Base-by-base conservation (phyloP, 1,139 yeast species). In the Dujonia santamariae region DNA sequence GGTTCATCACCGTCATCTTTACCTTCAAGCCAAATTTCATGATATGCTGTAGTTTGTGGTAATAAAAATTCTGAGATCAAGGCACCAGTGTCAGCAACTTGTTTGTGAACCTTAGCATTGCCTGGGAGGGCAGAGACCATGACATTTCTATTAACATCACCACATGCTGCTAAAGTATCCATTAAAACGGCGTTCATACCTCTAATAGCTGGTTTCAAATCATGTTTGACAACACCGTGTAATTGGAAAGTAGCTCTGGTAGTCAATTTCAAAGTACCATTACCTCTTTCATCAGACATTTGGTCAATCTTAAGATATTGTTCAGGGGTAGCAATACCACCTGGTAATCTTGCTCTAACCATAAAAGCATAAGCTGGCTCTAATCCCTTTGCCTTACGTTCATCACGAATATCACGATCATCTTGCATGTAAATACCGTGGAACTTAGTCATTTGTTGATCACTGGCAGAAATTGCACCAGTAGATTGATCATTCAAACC, bases 371-470 rank as follows among this genome's bases (percentile, higher is more conserved):
- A 92, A 32, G 95, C 95, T 17, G 98, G 97, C 63, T 92, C 98
- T 45, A 85, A 61, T 31, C 97, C 97, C 56, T 85, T 85, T 32
- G 86, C 76, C 64, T 88, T 90, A 56, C 97, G 81, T 47, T 85
- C 85, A 40, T 90, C 97, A 59, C 97, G 79, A 39, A 92, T 71
- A 62, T 92, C 98, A 66, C 98, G 86, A 58, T 92, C 97, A 61
- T 92, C 97, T 69, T 92, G 98, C 96, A 90, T 88, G 61, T 92
- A 92, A 47, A 90, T 88, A 63, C 98, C 98, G 59, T 92, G 97
- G 77, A 92, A 92, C 63, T 92, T 92, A 47, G 97, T 88, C 59
- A 92, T 66, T 63, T 88, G 97, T 64, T 88, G 96, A 61, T 88
- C 97, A 40, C 77, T 78, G n/a, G 97, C 94, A 46, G 85, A 75